These are phyloP conservation scores for Podospora pseudopauciseta DNA, from an alignment of 495 filamentous ascomycete species.

Conservation along the genomic window DNA sequence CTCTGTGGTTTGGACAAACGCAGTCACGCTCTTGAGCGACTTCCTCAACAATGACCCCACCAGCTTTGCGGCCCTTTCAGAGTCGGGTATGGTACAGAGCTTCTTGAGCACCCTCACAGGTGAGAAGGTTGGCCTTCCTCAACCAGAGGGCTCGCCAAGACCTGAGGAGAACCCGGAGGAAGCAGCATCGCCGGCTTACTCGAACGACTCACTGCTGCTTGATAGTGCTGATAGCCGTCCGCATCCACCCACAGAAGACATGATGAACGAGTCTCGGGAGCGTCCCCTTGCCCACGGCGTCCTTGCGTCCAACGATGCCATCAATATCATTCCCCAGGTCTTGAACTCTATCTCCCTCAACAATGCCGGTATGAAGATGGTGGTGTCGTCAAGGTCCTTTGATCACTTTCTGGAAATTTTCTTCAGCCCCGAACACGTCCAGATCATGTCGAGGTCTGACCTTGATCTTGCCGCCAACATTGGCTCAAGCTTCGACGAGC, in stretches of 20 bases:
- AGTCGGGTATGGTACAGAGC: constrained; percentile 83
- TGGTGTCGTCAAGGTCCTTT: constrained; percentile 76
- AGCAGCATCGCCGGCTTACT: constrained; percentile 35
- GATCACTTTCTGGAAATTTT: constrained; percentile 91
- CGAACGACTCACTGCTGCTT: constrained; percentile 38
- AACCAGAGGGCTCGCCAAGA: constrained; percentile 15
- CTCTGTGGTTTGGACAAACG: constrained; percentile 88
- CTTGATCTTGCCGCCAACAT: constrained; percentile 60
- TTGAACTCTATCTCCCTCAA: constrained; percentile 95
- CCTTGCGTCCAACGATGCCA: constrained; percentile 77
- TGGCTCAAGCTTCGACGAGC: constrained; percentile 85
- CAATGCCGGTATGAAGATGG: constrained; percentile 80
- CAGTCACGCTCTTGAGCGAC: constrained; percentile 82
- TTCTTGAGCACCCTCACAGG: constrained; percentile 79
- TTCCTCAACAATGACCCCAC: constrained; percentile 99
- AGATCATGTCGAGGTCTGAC: constrained; percentile 65
- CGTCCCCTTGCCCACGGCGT: constrained; percentile 66
- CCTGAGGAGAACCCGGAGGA: constrained; percentile 32
- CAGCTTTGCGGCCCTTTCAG: constrained; percentile 90
- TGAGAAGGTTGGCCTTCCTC: constrained; percentile 41
- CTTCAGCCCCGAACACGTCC: constrained; percentile 85
- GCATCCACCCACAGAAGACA: constrained; percentile 43
- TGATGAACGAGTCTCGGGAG: constrained; percentile 40
- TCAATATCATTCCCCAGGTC: constrained; percentile 77
- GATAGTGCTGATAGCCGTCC: constrained; percentile 39